phyloP scores from a whole-genome alignment of 2,329 filamentous ascomycete genomes.

The Bisporella sp. region DNA sequence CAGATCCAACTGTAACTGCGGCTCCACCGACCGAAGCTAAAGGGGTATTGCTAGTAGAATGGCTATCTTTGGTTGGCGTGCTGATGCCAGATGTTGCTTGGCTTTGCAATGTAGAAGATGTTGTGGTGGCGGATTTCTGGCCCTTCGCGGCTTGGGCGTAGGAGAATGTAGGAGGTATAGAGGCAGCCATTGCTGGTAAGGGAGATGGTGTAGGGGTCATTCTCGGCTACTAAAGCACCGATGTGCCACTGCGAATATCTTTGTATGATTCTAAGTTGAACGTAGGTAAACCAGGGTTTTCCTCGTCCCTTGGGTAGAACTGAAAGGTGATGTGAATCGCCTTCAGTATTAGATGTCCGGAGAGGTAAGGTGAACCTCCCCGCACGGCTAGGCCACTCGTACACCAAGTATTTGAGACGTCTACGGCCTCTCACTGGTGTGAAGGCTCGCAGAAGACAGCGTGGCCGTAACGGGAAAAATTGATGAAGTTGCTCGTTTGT shows the following conservation, averaged over 20 bases:
- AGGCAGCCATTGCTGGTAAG: slow-evolving; percentile 22
- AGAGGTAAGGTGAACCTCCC: slow-evolving; percentile 32
- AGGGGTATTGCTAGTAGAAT: slow-evolving; percentile 20
- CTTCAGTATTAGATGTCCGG: slow-evolving; percentile 28
- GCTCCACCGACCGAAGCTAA: slow-evolving; percentile 16
- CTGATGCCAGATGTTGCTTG: slow-evolving; percentile 25
- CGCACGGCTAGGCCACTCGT: slow-evolving; percentile 23
- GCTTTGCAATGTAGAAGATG: slow-evolving; percentile 17
- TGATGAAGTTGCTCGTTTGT: neutral
- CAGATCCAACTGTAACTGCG: slow-evolving; percentile 12
- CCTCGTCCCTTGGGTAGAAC: slow-evolving; percentile 6
- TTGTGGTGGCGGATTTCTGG: slow-evolving; percentile 32
- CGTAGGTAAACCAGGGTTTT: neutral
- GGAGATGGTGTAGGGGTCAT: too few relatives aligned
- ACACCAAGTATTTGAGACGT: slow-evolving; percentile 10
- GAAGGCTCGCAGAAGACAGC: neutral
- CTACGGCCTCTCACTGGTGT: neutral
- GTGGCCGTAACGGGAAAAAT: neutral
- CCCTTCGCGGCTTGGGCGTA: slow-evolving; percentile 96
- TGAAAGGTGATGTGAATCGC: slow-evolving; percentile 19
- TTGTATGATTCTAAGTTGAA: too few relatives aligned
- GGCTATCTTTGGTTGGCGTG: slow-evolving; percentile 23
- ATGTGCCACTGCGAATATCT: too few relatives aligned
- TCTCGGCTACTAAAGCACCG: too few relatives aligned
- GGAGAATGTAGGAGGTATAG: slow-evolving; percentile 60